Evolutionary conservation across 2,329 filamentous ascomycete genomes (phyloP).

Genomic region (Exophiala oligosperma): DNA sequence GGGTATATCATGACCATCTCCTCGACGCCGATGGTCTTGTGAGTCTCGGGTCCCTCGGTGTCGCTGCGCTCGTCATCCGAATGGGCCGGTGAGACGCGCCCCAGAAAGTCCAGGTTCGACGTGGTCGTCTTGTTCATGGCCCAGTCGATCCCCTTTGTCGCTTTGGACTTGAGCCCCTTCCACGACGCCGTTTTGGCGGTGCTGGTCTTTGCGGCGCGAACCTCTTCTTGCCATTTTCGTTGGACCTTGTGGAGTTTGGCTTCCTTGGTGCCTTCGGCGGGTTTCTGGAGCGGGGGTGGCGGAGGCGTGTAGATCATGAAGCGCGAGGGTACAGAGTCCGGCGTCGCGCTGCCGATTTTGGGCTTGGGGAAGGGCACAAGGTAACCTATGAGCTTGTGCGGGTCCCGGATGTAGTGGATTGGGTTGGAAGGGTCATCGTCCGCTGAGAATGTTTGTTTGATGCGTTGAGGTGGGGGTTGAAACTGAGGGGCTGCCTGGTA

Average conservation of each 20-base stretch:
- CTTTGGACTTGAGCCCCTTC: constrained; percentile 45
- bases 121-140: constrained; percentile 43
- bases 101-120: constrained; percentile 46
- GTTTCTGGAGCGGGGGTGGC: constrained; percentile 42
- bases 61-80: constrained; percentile 33
- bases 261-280: constrained; percentile 44
- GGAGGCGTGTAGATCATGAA: constrained; percentile 50
- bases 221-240: constrained; percentile 48
- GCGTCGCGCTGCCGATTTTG: constrained; percentile 33
- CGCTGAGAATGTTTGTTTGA: constrained; percentile 16
- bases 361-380: constrained; percentile 48
- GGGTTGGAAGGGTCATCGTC: constrained; percentile 34
- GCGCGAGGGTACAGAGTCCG: constrained; percentile 38
- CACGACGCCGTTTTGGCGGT: constrained; percentile 43
- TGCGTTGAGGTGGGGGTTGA: constrained; percentile 23
- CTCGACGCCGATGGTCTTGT: constrained; percentile 40
- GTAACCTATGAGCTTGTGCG: constrained; percentile 45
- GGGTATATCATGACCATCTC: constrained; percentile 46
- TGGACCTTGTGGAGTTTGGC: constrained; percentile 44
- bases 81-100: constrained; percentile 35
- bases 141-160: constrained; percentile 42
- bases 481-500: constrained; percentile 10
- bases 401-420: constrained; percentile 43
- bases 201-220: constrained; percentile 43
- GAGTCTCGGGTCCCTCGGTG: constrained; percentile 23